These are phyloP conservation scores for Singerocomus inundabilis DNA, from an alignment of 1,284 basidiomycete species.

Conservation along the genomic window DNA sequence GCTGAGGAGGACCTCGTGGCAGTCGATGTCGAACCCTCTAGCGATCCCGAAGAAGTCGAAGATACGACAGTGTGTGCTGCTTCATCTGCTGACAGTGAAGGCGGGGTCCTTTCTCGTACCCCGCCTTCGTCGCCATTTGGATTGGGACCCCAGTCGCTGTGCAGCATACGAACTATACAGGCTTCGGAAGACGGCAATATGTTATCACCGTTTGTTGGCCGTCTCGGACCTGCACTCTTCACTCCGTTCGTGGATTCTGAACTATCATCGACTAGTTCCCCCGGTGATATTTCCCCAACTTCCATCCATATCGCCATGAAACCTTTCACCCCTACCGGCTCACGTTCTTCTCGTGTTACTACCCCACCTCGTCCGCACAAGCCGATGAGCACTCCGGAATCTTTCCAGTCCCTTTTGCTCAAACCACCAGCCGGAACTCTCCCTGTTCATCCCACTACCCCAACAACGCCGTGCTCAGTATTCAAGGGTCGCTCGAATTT, in stretches of 20 bases:
- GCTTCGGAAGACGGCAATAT: neutral
- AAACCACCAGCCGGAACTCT: constrained; percentile 30
- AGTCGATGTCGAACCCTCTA: constrained; percentile 19
- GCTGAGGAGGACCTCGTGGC: neutral
- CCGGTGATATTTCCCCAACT: constrained; percentile 9
- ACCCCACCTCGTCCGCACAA: constrained; percentile 35
- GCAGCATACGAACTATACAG: constrained; percentile 2
- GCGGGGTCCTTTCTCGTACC: constrained; percentile 9
- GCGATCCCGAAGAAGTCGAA: constrained; percentile 27
- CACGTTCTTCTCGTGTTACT: constrained; percentile 17
- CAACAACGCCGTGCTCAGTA: constrained; percentile 26
- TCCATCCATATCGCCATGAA: constrained; percentile 2
- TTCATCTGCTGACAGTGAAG: constrained; percentile 5
- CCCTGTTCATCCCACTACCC: constrained; percentile 26
- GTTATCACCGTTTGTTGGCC: constrained; percentile 26
- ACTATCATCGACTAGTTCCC: neutral
- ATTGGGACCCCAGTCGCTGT: constrained; percentile 5
- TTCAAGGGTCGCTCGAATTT: constrained; percentile 12
- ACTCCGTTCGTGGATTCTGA: constrained; percentile 2
- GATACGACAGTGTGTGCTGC: constrained; percentile 7
- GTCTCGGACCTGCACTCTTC: constrained; percentile 32
- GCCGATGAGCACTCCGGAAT: constrained; percentile 28
- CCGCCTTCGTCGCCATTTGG: constrained; percentile 8
- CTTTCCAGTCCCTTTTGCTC: constrained; percentile 34
- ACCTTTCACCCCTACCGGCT: constrained; percentile 27